A percentile compares a stretch with the other conserved stretches of the same genome.
phyloP scores from a whole-genome alignment of 352 stramenopile genomes.

The Sclerospora graminicola region DNA sequence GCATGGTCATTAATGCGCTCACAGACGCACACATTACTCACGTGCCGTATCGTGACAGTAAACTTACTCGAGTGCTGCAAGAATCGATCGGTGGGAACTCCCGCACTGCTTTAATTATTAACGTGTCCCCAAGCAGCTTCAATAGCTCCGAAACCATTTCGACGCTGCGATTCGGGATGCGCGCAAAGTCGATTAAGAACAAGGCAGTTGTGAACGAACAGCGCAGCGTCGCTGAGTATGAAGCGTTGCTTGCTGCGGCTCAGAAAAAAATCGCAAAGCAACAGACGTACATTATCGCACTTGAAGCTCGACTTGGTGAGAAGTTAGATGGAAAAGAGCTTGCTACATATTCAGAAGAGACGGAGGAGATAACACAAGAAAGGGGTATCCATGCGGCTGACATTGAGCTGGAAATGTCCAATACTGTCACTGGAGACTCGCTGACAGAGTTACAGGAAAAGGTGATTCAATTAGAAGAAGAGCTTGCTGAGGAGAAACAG shows the following conservation, averaged over 20 bases:
- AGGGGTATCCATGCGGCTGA: constrained; percentile 12
- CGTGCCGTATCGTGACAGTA: constrained; percentile 87
- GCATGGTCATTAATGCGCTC: constrained; percentile 92
- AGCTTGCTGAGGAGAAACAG: constrained; percentile 68
- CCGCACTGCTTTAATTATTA: constrained; percentile 90
- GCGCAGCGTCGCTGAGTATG: constrained; percentile 86
- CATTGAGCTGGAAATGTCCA: constrained; percentile 19
- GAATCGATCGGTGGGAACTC: constrained; percentile 91
- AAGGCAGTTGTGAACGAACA: constrained; percentile 91
- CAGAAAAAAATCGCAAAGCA: constrained; percentile 78
- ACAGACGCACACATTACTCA: constrained; percentile 72
- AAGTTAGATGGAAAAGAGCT: constrained; percentile 4
- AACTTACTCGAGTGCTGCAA: constrained; percentile 88
- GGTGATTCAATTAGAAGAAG: constrained; percentile 60
- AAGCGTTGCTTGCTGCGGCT: constrained; percentile 66
- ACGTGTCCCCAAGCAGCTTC: constrained; percentile 83
- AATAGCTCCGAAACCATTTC: constrained; percentile 89
- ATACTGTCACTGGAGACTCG: constrained; percentile 4
- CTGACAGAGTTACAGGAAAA: constrained; percentile 66
- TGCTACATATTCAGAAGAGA: constrained; percentile 2
- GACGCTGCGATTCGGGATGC: constrained; percentile 86
- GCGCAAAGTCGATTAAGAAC: constrained; percentile 93
- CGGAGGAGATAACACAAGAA: background rate
- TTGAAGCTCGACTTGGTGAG: constrained; percentile 47
- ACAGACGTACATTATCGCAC: constrained; percentile 72